Conservation (phyloP, 495 filamentous ascomycete genomes). For the Penicillium samsonianum region DNA sequence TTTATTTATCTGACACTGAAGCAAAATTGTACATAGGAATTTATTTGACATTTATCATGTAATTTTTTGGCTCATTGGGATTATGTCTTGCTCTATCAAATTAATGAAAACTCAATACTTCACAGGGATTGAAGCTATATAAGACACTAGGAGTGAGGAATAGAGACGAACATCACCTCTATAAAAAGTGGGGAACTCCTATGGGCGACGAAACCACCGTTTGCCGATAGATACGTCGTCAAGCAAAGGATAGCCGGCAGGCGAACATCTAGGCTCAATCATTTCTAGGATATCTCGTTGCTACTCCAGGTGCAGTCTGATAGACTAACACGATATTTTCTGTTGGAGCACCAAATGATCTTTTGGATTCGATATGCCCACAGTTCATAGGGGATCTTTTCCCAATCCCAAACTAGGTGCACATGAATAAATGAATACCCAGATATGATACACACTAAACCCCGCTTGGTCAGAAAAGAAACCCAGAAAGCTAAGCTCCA, state of each 20-base stretch:
- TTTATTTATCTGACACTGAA: neutral
- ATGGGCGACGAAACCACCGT: too few relatives aligned
- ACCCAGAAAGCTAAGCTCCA: slow-evolving; percentile 14
- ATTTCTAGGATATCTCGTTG: too few relatives aligned
- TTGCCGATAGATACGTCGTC: too few relatives aligned
- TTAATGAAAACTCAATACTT: too few relatives aligned
- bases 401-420: neutral
- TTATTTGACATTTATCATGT: neutral
- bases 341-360: neutral
- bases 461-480: slow-evolving; percentile 19
- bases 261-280: too few relatives aligned
- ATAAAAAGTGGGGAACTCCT: too few relatives aligned
- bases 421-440: slow-evolving; percentile 16
- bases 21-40: neutral
- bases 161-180: too few relatives aligned
- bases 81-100: too few relatives aligned
- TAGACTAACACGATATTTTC: neutral
- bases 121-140: too few relatives aligned
- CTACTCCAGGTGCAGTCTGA: too few relatives aligned
- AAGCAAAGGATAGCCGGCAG: too few relatives aligned
- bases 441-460: slow-evolving; percentile 22
- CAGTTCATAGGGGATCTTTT: neutral
- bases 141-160: too few relatives aligned
- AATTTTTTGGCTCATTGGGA: neutral
- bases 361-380: slow-evolving; percentile 6